Base-by-base conservation (phyloP, 2,329 filamentous ascomycete species). In the Tolypocladium sp. region DNA sequence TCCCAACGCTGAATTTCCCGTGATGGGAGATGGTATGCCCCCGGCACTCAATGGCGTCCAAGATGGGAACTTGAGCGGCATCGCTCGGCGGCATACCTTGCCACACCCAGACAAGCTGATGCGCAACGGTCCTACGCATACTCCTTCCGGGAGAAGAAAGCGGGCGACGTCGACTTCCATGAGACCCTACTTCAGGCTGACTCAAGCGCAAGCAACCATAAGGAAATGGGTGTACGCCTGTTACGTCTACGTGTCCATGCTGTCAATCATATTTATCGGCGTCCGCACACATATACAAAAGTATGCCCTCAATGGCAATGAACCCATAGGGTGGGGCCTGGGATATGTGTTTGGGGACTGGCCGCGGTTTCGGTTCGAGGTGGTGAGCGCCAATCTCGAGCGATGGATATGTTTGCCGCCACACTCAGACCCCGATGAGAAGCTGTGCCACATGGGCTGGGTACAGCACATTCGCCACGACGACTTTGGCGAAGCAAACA, bases 261-360 rank as follows among this genome's bases (percentile, higher is more conserved):
- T 87, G 10, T 67, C 77, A 1, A 82, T 91, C 38, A 83, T 95
- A 57, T 73, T 96, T 4, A 73, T 85, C 3, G 89, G 86, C 0
- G 81, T 97, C 35, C 84, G 92, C 58, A 77, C 79, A 2, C 89
- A 91, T 64, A 84, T 97, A 56, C 75, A 81, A 44, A 74, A 76
- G 51, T 79, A 82, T 62, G 92, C 91, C 17, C 78, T 99, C 1
- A 69, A 81, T 40, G 85, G 84, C 20, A 77, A 85, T 57, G 94
- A 99, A 66, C 92, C 94, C 0, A 84, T 99, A 52, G 91, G 93
- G 2, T 99, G 94, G 94, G 92, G 91, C 0, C 73, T 97, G 13
- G 88, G 91, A 2, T 99, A 99, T 71, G 76, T 97, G 3, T 83
- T 97, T 62, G 92, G 93, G 15, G 89, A 96, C 65, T 70, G 92